Base-by-base conservation (phyloP, 257 asterid genomes). In the Solanum pimpinellifolium region DNA sequence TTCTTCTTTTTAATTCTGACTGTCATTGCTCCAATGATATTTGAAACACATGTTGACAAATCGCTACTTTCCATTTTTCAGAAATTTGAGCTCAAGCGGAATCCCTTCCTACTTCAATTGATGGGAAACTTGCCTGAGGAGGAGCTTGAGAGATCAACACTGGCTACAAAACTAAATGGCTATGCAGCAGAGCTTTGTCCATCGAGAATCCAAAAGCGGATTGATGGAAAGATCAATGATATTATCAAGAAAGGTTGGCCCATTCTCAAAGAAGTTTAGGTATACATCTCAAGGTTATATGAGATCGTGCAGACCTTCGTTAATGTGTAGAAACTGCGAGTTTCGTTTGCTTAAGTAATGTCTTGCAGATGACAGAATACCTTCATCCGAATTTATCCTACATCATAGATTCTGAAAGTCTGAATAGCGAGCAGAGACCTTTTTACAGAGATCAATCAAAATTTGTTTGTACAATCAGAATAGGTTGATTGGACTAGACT, bases 171-270 rank as follows among this genome's bases (percentile, higher is more conserved):
- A 91, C 92, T 97, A 35, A 97, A 97, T 66, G 96, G 98, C 75
- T 97, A 94, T 88, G 98, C 98, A 66, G 98, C 99, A 47, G 98
- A 94, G 90, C 97, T 97, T 80, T 97, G 99, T 91, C 98, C 99
- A 25, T 89, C 92, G 27, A 89, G 90, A 90, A 90, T 86, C 83
- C 99, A 96, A 90, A 92, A 88, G 92, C 93, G 90, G 87, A 94
- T 96, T 76, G 97, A 96, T 90, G 92, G 93, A 77, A 97, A 90
- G 91, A 92, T 97, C 87, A 91, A 90, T 10, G 98, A 94, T 84
- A 96, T 97, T 42, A 78, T 93, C 49, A 90, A 93, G 86, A 97
- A 91, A 91, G 99, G 98, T 77, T 97, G 99, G 99, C 99, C 99
- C 33, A 89, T 97, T 87, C 90, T 97, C n/a, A 93, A 93, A 92